Base-by-base conservation (phyloP, 2,329 filamentous ascomycete species). In the Chaetothyriales sp. region DNA sequence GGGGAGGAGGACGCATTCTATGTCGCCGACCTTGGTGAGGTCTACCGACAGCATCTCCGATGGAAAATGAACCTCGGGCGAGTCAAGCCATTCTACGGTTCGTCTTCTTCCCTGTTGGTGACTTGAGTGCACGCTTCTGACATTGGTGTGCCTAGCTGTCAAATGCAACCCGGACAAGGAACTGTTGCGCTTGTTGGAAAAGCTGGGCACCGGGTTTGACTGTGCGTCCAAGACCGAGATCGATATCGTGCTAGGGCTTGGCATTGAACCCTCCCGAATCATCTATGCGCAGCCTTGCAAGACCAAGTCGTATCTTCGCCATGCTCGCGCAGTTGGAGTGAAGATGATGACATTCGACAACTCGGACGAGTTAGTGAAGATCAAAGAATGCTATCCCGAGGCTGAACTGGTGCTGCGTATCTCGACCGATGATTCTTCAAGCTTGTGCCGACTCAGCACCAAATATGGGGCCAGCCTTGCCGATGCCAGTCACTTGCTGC, bases 341-440 rank as follows among this genome's bases (percentile, higher is more conserved):
- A 90, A 85, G 73, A 86, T 95, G 75, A 96, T 98, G 90, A 98
- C 92, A 2, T 96, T 98, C 65, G 92, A 98, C 77, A 98, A 98
- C 62, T 80, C 84, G 66, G 92, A 98, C 67, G 92, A 98, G 76
- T 79, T 98, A 49, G 87, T 90, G 79, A 98, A 98, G 78, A 90
- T 94, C 68, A 92, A 93, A 69, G 84, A 87, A 68, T 79, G 92
- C 61, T 95, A 79, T 64, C 90, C 92, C 2, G 80, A 80, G 46
- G 92, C 92, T 25, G 86, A 95, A 72, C 80, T 98, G 43, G 94
- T 84, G 69, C 76, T 98, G 55, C 89, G 92, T 62, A 98, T 98
- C 70, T 76, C 88, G 65, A 98, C 92, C 54, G 92, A 98, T 65
- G 92, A 98, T 67, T 93, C 89, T 45, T 87, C 86, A 55, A 94